phyloP scores from a whole-genome alignment of 768 basidiomycete species.

The Wakefieldia striispora region DNA sequence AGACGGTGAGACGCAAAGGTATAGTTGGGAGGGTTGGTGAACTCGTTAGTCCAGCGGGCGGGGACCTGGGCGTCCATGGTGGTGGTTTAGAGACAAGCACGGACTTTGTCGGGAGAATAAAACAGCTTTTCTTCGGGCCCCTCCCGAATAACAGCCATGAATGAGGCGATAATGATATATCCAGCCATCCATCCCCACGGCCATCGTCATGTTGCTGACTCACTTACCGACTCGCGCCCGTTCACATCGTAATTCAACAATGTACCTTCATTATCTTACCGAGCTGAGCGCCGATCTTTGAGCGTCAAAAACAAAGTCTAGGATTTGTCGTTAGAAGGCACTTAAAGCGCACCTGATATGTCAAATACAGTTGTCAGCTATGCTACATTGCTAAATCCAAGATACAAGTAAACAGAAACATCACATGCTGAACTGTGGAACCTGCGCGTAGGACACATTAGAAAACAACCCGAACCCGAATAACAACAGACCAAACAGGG shows the following conservation, averaged over 20 bases:
- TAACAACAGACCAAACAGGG: not conserved
- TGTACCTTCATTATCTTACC: too few species aligned
- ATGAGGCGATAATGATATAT: slow-evolving; percentile 2
- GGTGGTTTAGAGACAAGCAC: slow-evolving; percentile 3
- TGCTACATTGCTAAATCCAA: slow-evolving; percentile 24
- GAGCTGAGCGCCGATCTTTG: not conserved
- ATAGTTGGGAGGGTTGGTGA: slow-evolving; percentile 67
- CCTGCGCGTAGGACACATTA: not conserved
- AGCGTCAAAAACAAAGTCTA: not conserved
- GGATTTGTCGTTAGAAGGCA: not conserved
- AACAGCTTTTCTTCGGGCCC: not conserved
- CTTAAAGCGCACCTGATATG: not conserved
- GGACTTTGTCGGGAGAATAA: slow-evolving; percentile 7
- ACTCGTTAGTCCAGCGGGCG: slow-evolving; percentile 29
- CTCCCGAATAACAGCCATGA: not conserved
- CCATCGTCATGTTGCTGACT: not conserved
- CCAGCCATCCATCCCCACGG: slow-evolving; percentile 23
- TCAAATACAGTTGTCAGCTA: slow-evolving; percentile 19
- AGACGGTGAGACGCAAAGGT: slow-evolving; percentile 68
- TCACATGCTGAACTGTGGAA: slow-evolving; percentile 5
- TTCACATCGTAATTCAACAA: too few species aligned
- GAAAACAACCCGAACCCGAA: not conserved
- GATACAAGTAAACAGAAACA: slow-evolving; percentile 6
- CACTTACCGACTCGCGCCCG: not conserved
- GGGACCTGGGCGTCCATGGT: slow-evolving; percentile 26